Evolutionary conservation across 2,329 filamentous ascomycete genomes (phyloP).

Genomic region (Magnaporthiopsis poae): DNA sequence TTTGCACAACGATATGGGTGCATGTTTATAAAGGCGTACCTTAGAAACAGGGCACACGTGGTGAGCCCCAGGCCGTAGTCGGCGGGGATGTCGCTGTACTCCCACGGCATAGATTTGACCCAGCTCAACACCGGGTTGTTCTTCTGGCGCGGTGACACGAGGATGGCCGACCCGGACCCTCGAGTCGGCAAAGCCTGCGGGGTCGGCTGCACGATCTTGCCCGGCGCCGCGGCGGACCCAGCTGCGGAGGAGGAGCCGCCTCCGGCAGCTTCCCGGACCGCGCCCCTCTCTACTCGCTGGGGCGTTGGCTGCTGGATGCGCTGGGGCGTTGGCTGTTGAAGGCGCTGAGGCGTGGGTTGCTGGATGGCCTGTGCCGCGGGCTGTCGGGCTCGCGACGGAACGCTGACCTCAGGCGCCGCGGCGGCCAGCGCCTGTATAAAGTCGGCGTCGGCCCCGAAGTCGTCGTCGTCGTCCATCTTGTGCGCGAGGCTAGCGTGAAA

Average conservation of each 20-base stretch:
- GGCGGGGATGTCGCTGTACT: conserved; percentile 85
- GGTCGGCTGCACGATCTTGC: conserved; percentile 72
- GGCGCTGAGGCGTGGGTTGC: conserved; percentile 32
- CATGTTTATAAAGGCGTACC: conserved; percentile 21
- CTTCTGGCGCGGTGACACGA: conserved; percentile 86
- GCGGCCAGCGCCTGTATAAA: conserved; percentile 47
- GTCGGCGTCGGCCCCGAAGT: conserved; percentile 48
- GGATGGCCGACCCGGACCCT: conserved; percentile 62
- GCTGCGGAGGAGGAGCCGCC: conserved; percentile 3
- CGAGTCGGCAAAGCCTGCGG: conserved; percentile 69
- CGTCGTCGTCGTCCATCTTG: conserved; percentile 28
- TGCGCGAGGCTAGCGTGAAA: neutral
- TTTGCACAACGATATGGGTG: neutral
- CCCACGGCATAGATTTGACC: conserved; percentile 78
- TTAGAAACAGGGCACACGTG: conserved; percentile 85
- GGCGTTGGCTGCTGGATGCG: conserved; percentile 40
- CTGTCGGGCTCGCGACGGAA: neutral
- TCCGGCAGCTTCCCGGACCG: conserved; percentile 21
- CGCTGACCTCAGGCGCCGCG: conserved; percentile 10
- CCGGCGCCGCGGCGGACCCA: conserved; percentile 17
- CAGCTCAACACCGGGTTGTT: conserved; percentile 85
- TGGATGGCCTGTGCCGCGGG: conserved; percentile 16
- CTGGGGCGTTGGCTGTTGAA: conserved; percentile 39
- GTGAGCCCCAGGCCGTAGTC: conserved; percentile 84
- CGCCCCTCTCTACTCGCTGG: conserved; percentile 45